Base-by-base conservation (phyloP, 768 basidiomycete species). In the Psilocybe sp. region DNA sequence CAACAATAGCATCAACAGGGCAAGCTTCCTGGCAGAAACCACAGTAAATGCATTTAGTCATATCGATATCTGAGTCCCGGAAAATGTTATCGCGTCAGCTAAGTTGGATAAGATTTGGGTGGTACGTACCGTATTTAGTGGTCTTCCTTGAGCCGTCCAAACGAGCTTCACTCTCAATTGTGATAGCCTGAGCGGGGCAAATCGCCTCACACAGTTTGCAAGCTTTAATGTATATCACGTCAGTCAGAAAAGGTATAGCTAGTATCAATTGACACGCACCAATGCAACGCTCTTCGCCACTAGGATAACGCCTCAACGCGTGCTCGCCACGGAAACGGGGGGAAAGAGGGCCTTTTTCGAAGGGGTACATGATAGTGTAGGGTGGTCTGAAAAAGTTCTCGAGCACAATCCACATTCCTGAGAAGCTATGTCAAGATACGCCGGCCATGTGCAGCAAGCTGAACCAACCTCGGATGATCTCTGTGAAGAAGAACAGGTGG, bases 11-110 rank as follows among this genome's bases (percentile, higher is more conserved):
- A 71, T 98, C 97, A 50, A 98, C 97, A 2, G 97, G 97, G 68
- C 97, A 99, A 28, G 97, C 97, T 73, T 98, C 97, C 71, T 98
- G 96, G 69, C 97, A 98, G 79, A 98, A 98, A 47, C 97, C 97
- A 70, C 97, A 99, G 77, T 99, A 99, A 63, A 99, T 99, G 73
- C 97, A 98, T 78, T 95, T 98, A 52, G 97, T 99, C 97, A 99
- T 99, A 69, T 99, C 97, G 61, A 98, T 94, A 72, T 98, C 92
- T 95, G 57, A 28, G 23, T 28, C 23, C 23, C 23, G 45, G 41
- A 37, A 10, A 38, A 44, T 47, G 9, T 33, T 13, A 7, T 36
- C 28, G 39, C 35, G 41, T 49, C 18, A 32, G 23, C 36, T 35
- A 36, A 56, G 36, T 40, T 39, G 19, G 16, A 47, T 49, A 43